phyloP scores from a whole-genome alignment of 768 basidiomycete genomes.

The Sistotremastrum suecicum region DNA sequence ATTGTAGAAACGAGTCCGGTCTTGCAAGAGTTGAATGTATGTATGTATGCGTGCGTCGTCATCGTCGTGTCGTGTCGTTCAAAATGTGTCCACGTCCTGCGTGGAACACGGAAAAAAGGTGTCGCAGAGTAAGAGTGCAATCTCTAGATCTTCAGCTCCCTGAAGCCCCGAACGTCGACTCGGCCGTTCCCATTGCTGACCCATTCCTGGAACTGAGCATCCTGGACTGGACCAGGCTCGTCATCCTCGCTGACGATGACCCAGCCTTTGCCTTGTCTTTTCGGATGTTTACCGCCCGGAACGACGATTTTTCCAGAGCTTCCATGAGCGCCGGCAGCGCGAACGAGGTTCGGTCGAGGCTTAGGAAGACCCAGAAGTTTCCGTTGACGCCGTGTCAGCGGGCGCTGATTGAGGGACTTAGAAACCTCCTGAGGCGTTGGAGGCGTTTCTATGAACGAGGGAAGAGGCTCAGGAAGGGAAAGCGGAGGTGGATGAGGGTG shows the following conservation, averaged over 20 bases:
- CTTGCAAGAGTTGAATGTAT: too few species aligned
- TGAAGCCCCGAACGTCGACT: conserved; percentile 63
- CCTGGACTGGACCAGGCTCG: conserved; percentile 21
- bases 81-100: too few species aligned
- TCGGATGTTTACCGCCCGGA: conserved; percentile 42
- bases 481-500: conserved; percentile 19
- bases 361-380: conserved; percentile 59
- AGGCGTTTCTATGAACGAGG: conserved; percentile 11
- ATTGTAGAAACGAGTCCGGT: too few species aligned
- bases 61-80: too few species aligned
- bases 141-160: conserved; percentile 54
- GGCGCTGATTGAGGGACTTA: conserved; percentile 6
- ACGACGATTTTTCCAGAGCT: conserved; percentile 45
- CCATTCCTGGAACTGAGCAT: conserved; percentile 29
- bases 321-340: conserved; percentile 9
- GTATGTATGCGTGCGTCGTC: too few species aligned
- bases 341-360: conserved; percentile 21
- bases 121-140: too few species aligned
- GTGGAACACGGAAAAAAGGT: too few species aligned
- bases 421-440: conserved; percentile 16
- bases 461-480: conserved; percentile 12
- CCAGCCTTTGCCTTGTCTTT: conserved; percentile 14
- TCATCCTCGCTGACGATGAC: conserved; percentile 11
- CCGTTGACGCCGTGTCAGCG: conserved; percentile 51
- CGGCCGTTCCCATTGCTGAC: conserved; percentile 54